A percentile compares a stretch with the other conserved stretches of the same genome.
Evolutionary conservation across 345 rosid genomes (phyloP).

Genomic region (Acer saccharum): DNA sequence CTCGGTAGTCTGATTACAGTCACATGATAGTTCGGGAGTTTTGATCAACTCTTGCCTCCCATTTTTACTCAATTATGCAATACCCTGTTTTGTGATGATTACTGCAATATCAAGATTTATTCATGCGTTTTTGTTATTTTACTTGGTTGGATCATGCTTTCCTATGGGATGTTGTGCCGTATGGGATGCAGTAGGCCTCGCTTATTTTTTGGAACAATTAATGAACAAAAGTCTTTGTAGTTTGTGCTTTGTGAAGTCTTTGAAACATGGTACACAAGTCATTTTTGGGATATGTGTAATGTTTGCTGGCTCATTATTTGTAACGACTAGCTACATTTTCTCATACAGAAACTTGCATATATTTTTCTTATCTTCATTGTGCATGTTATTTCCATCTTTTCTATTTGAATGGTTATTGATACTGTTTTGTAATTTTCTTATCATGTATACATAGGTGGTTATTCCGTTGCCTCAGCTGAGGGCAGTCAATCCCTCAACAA

Average conservation of each 20-base stretch:
- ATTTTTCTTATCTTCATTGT: neutral
- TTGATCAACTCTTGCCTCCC: neutral
- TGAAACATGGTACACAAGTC: neutral
- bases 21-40: neutral
- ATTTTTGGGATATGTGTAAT: neutral
- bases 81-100: neutral
- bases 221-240: neutral
- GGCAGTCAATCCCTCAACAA: conserved; percentile 79
- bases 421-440: neutral
- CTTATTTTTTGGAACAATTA: neutral
- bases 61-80: neutral
- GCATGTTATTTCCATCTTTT: neutral
- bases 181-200: neutral
- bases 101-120: neutral
- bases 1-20: conserved; percentile 3
- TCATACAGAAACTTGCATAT: neutral
- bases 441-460: conserved; percentile 47
- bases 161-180: neutral
- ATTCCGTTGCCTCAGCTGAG: conserved; percentile 69
- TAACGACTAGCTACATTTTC: neutral
- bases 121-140: neutral
- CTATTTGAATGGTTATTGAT: neutral
- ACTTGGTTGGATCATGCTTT: neutral
- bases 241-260: neutral
- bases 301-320: neutral